Conservation (phyloP, 1,139 yeast genomes). For the Suhomyces bribrorum region DNA sequence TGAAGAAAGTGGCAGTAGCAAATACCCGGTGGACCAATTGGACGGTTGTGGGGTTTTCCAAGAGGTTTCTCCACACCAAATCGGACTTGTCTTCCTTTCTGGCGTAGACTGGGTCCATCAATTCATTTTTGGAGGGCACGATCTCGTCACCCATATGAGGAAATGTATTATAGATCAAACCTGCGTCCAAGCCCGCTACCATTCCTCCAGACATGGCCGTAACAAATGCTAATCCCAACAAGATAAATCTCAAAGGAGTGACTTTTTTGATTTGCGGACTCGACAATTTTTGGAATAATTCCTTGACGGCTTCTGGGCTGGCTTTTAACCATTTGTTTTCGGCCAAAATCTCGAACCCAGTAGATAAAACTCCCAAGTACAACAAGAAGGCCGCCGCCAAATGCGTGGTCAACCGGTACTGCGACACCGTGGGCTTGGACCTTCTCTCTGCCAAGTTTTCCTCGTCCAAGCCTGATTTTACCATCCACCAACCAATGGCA, state of each 20-base stretch:
- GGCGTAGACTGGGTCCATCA: conserved; percentile 74
- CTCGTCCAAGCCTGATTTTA: conserved; percentile 88
- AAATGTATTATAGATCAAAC: conserved; percentile 91
- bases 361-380: conserved; percentile 86
- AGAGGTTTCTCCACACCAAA: conserved; percentile 84
- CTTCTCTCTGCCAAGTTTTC: conserved; percentile 75
- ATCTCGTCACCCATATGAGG: conserved; percentile 92
- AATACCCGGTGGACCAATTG: conserved; percentile 87
- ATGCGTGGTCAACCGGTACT: conserved; percentile 91
- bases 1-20: conserved; percentile 78
- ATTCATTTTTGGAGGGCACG: conserved; percentile 71
- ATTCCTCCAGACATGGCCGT: conserved; percentile 98
- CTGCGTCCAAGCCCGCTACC: conserved; percentile 98
- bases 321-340: conserved; percentile 61
- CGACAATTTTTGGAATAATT: conserved; percentile 51
- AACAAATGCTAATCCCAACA: conserved; percentile 69
- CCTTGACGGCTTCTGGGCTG: conserved; percentile 56
- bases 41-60: conserved; percentile 96
- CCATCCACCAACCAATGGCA: conserved; percentile 99
- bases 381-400: conserved; percentile 89
- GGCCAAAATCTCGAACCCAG: conserved; percentile 80
- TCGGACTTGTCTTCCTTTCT: conserved; percentile 70
- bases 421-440: conserved; percentile 94
- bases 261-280: conserved; percentile 58
- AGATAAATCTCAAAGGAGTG: conserved; percentile 53